These are phyloP conservation scores for Cercospora sojina DNA, from an alignment of 2,329 filamentous ascomycete genomes.

Conservation along the genomic window DNA sequence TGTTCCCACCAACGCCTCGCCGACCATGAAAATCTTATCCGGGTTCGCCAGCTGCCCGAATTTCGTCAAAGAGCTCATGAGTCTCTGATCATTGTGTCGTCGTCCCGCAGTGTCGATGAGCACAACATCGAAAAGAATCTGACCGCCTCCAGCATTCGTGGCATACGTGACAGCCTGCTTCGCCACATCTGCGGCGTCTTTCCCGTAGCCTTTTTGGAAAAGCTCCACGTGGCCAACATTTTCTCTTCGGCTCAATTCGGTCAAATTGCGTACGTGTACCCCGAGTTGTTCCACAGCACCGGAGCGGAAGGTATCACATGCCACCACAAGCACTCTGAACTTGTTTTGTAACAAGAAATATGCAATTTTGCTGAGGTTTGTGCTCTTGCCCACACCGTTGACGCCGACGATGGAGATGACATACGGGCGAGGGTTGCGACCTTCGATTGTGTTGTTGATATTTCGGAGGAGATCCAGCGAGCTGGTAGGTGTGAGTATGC, in stretches of 20 bases:
- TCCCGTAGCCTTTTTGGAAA: conserved; percentile 96
- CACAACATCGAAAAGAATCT: conserved; percentile 74
- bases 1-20: conserved; percentile 87
- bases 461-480: conserved; percentile 93
- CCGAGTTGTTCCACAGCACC: conserved; percentile 95
- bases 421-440: conserved; percentile 71
- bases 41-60: conserved; percentile 95
- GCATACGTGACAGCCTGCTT: conserved; percentile 88
- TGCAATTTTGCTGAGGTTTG: conserved; percentile 95
- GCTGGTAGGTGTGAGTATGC: conserved; percentile 93
- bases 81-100: conserved; percentile 88
- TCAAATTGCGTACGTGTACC: conserved; percentile 90
- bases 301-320: conserved; percentile 94
- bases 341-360: conserved; percentile 98
- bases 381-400: conserved; percentile 97
- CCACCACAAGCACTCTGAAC: conserved; percentile 89
- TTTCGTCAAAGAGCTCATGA: conserved; percentile 96
- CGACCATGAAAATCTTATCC: conserved; percentile 98
- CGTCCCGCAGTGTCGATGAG: conserved; percentile 95
- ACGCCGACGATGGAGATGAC: conserved; percentile 98
- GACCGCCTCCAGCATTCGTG: conserved; percentile 53
- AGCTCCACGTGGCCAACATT: conserved; percentile 78
- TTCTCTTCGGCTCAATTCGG: conserved; percentile 81
- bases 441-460: conserved; percentile 75
- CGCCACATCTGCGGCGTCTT: conserved; percentile 92